These are phyloP conservation scores for Saccharum officinarum DNA, from an alignment of 176 grass and related monocot genomes.

Conservation along the genomic window DNA sequence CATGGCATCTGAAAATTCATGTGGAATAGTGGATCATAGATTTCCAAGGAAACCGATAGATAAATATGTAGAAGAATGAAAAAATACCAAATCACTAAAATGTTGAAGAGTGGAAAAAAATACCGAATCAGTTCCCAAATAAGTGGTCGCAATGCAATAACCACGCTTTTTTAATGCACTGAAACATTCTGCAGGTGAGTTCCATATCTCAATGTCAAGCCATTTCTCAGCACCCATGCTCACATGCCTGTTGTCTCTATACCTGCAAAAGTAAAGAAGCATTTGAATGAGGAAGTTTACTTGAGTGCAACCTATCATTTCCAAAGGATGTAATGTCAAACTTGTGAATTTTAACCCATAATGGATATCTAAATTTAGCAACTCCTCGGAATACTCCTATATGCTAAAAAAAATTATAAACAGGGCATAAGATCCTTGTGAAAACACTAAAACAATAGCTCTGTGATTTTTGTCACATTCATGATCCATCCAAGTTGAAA, in stretches of 20 bases:
- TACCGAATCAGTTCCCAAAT: conserved; percentile 85
- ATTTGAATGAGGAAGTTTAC: conserved; percentile 4
- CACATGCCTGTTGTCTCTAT: conserved; percentile 96
- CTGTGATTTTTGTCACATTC: neutral
- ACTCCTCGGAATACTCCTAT: neutral
- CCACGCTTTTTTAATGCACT: conserved; percentile 74
- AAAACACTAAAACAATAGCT: neutral
- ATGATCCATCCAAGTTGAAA: neutral
- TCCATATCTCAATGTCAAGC: conserved; percentile 98
- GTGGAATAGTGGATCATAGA: neutral
- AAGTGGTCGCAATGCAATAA: conserved; percentile 87
- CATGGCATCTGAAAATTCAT: neutral
- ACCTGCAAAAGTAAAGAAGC: conserved; percentile 51
- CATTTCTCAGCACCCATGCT: conserved; percentile 99
- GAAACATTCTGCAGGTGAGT: conserved; percentile 77
- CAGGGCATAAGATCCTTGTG: neutral
- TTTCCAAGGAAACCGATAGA: conserved; percentile 12
- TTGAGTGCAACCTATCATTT: neutral
- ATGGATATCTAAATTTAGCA: neutral
- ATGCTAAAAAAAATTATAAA: neutral
- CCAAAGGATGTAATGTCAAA: conserved; percentile 17
- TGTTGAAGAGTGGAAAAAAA: neutral
- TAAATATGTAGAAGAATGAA: conserved; percentile 1
- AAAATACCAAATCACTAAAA: conserved; percentile 51
- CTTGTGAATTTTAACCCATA: neutral